Conservation (phyloP, 2,329 filamentous ascomycete species). For the Talaromyces sp. region DNA sequence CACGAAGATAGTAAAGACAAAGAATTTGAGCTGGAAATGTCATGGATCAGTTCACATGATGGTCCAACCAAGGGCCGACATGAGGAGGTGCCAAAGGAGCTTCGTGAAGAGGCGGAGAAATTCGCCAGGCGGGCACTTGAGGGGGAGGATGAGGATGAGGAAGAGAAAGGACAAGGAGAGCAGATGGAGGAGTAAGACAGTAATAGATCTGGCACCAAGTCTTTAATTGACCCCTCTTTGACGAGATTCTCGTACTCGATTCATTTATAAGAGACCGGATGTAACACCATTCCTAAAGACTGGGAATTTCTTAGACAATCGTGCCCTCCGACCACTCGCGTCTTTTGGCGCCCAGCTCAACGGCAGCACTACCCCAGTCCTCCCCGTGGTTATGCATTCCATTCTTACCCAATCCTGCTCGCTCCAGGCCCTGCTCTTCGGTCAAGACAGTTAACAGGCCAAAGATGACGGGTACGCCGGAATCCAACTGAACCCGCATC, state of each 20-base stretch:
- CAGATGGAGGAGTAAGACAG: constrained; percentile 83
- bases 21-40: constrained; percentile 99
- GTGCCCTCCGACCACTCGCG: constrained; percentile 77
- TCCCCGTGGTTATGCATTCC: constrained; percentile 86
- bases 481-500: constrained; percentile 92
- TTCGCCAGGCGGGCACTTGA: constrained; percentile 89
- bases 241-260: not conserved
- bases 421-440: constrained; percentile 82
- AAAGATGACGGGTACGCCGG: constrained; percentile 86
- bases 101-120: constrained; percentile 88
- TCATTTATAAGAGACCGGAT: too few species aligned
- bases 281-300: too few species aligned
- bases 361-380: constrained; percentile 93
- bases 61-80: constrained; percentile 93
- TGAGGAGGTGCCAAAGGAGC: constrained; percentile 86
- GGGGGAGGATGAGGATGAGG: constrained; percentile 79
- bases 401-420: constrained; percentile 70
- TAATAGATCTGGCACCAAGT: constrained; percentile 23
- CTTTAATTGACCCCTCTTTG: constrained; percentile 21
- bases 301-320: constrained; percentile 49
- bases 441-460: constrained; percentile 85
- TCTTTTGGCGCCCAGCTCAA: constrained; percentile 89
- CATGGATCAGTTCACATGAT: constrained; percentile 84
- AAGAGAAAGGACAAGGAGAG: constrained; percentile 67
- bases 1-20: constrained; percentile 99